Percentiles rank a stretch among this genome's conserved stretches.
Evolutionary conservation across 2,329 filamentous ascomycete genomes (phyloP).

Genomic region (Penicillium sp.): DNA sequence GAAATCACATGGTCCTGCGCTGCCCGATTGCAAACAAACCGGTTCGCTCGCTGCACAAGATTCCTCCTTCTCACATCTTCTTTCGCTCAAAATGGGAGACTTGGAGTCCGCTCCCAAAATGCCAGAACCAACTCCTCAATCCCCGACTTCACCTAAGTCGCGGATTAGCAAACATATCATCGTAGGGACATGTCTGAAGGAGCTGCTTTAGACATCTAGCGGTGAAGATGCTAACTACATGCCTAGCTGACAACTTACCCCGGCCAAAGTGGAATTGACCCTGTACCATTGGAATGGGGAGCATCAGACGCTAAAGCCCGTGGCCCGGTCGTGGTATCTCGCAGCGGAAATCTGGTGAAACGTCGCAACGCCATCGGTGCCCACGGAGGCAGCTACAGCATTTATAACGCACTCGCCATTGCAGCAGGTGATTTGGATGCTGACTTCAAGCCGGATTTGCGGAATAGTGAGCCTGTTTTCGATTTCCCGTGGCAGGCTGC

Average conservation of each 20-base stretch:
- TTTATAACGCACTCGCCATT: conserved; percentile 91
- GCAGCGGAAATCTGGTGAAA: conserved; percentile 32
- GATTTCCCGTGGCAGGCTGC: conserved; percentile 84
- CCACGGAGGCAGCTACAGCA: conserved; percentile 89
- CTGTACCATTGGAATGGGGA: conserved; percentile 6
- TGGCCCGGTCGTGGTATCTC: conserved; percentile 81
- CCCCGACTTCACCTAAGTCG: conserved; percentile 22
- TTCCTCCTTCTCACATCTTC: background rate
- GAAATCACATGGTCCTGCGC: conserved; percentile 27
- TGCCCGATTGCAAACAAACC: conserved; percentile 5
- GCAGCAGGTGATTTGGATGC: conserved; percentile 84
- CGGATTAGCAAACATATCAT: conserved; percentile 37
- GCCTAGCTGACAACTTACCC: conserved; percentile 71
- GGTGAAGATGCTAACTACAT: conserved; percentile 11
- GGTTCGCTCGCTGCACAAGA: background rate
- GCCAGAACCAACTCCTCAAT: conserved; percentile 19
- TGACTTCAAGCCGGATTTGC: conserved; percentile 76
- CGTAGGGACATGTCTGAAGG: conserved; percentile 19
- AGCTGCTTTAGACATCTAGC: background rate
- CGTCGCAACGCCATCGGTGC: conserved; percentile 60
- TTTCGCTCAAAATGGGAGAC: conserved; percentile 20
- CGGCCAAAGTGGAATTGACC: conserved; percentile 51
- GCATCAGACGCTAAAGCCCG: conserved; percentile 40
- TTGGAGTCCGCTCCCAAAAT: conserved; percentile 18
- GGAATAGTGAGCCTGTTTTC: conserved; percentile 88